Conservation (phyloP, 1,139 yeast genomes). For the Blastobotrys serpentis region DNA sequence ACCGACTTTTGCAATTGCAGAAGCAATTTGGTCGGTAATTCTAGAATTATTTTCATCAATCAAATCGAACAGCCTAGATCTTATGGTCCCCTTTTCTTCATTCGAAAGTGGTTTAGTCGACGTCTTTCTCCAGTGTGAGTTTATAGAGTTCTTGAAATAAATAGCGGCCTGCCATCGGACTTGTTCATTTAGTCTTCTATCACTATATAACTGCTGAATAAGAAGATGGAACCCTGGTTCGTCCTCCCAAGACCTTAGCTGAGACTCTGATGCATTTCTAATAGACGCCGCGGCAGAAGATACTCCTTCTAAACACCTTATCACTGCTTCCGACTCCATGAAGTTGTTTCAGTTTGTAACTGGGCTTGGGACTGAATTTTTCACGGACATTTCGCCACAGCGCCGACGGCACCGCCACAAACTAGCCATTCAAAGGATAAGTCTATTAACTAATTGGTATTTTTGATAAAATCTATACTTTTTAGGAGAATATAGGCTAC, state of each 20-base stretch:
- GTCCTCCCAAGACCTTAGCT: constrained; percentile 8
- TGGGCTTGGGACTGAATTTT: not conserved
- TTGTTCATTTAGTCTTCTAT: constrained; percentile 56
- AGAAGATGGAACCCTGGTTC: constrained; percentile 45
- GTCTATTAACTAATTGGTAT: no score
- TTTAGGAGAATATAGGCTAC: no score
- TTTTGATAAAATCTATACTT: no score
- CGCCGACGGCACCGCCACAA: not conserved
- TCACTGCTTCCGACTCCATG: not conserved
- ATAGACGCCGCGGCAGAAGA: constrained; percentile 6
- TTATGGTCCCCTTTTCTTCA: constrained; percentile 69
- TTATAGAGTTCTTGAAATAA: constrained; percentile 74
- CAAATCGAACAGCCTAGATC: constrained; percentile 52
- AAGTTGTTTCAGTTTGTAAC: not conserved
- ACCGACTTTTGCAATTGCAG: constrained; percentile 72
- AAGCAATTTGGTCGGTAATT: constrained; percentile 80
- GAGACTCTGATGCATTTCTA: constrained; percentile 8
- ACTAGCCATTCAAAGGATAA: no score
- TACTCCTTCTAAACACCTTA: constrained; percentile 8
- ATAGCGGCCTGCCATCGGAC: constrained; percentile 85
- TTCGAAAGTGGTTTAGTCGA: constrained; percentile 36
- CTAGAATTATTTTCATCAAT: constrained; percentile 27
- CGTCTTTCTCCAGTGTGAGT: constrained; percentile 16
- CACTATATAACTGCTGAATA: constrained; percentile 60
- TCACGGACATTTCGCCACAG: no score